Evolutionary conservation across 192 early-diverging fungal species (phyloP).

Genomic region (Backusella sp.): DNA sequence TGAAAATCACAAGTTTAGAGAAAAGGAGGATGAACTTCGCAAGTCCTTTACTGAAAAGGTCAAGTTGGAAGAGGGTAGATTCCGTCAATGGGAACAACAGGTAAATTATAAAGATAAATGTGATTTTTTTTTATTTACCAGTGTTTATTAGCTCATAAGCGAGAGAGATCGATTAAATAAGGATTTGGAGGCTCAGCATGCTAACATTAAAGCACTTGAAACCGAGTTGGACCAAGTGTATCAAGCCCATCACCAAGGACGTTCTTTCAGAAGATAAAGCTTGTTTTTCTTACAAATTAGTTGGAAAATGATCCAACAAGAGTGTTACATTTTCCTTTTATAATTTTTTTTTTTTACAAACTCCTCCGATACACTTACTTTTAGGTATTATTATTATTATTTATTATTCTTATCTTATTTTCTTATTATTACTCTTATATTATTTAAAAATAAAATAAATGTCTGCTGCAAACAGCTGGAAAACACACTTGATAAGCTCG

Average conservation of each 20-base stretch:
- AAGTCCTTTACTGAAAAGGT: constrained; percentile 99
- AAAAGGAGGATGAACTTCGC: constrained; percentile 95
- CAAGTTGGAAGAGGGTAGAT: constrained; percentile 92
- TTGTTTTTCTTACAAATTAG: too few species aligned
- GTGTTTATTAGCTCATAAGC: constrained; percentile 69
- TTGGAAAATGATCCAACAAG: too few species aligned
- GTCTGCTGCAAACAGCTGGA: constrained; percentile 18
- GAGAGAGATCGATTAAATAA: constrained; percentile 99
- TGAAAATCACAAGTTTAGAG: constrained; percentile 93
- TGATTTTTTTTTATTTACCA: neutral
- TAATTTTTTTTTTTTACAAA: neutral
- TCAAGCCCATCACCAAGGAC: constrained; percentile 22
- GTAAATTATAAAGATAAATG: constrained; percentile 10
- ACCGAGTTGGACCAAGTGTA: constrained; percentile 63
- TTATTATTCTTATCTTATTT: neutral
- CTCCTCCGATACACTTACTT: neutral
- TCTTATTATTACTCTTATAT: neutral
- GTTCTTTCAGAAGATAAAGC: constrained; percentile 12
- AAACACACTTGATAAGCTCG: constrained; percentile 8
- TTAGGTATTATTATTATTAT: neutral
- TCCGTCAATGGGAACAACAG: constrained; percentile 98
- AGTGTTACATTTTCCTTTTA: too few species aligned
- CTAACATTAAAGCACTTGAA: constrained; percentile 90
- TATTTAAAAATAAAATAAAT: neutral
- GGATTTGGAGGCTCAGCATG: constrained; percentile 95